phyloP scores from a whole-genome alignment of 139 green algal genomes.

The Cymbomonas tetramitiformis region DNA sequence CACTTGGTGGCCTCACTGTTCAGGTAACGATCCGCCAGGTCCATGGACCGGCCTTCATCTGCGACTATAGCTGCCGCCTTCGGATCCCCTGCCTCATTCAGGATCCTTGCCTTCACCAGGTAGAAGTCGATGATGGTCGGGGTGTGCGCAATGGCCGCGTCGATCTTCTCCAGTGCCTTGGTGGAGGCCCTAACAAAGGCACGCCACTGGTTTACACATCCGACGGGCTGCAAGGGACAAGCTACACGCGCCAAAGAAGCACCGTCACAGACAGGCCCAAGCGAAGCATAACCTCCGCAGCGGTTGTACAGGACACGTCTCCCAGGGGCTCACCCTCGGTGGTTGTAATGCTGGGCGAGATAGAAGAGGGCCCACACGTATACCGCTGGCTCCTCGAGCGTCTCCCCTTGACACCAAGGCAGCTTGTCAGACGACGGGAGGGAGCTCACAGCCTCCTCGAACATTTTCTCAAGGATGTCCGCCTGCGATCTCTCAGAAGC shows the following conservation, averaged over 20 bases:
- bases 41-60: constrained; percentile 49
- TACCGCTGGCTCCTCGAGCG: constrained; percentile 16
- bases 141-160: constrained; percentile 47
- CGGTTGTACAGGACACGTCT: neutral
- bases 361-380: constrained; percentile 59
- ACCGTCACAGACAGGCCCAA: no score
- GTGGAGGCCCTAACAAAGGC: neutral
- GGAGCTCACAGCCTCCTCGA: constrained; percentile 1
- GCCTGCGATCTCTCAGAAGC: no score
- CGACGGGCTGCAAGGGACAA: no score
- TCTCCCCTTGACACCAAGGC: constrained; percentile 12
- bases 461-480: constrained; percentile 21
- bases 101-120: constrained; percentile 41
- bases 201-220: constrained; percentile 22
- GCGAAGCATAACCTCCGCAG: no score
- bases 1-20: no score
- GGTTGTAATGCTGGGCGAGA: constrained; percentile 55
- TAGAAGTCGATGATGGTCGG: constrained; percentile 65
- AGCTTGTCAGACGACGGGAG: constrained; percentile 13
- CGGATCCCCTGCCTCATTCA: constrained; percentile 59
- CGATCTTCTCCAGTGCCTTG: constrained; percentile 49
- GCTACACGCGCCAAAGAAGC: no score
- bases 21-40: constrained; percentile 83
- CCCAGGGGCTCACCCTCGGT: neutral
- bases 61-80: constrained; percentile 41